These are phyloP conservation scores for Naganishia friedmannii DNA, from an alignment of 768 basidiomycete genomes.

Conservation along the genomic window DNA sequence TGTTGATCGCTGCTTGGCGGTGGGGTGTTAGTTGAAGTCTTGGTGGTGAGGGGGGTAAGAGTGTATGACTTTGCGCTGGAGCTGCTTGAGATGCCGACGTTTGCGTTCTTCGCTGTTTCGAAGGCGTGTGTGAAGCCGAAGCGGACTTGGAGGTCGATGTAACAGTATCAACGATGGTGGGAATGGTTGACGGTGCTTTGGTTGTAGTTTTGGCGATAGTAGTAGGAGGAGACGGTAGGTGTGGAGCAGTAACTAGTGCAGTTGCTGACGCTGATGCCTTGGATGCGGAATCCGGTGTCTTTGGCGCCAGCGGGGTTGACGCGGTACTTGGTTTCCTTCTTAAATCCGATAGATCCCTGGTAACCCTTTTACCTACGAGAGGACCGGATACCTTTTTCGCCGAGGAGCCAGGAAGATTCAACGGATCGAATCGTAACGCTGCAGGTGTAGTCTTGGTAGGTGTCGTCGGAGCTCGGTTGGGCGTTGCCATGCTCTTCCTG, in stretches of 20 bases:
- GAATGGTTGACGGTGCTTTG: background rate
- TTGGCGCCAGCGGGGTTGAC: background rate
- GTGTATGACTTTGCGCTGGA: background rate
- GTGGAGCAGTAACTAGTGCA: background rate
- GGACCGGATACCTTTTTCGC: constrained; percentile 13
- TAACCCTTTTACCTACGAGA: background rate
- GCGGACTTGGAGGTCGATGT: background rate
- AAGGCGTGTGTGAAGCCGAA: background rate
- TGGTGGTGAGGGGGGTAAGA: background rate
- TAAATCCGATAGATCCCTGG: constrained; percentile 10
- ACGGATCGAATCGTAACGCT: constrained; percentile 5
- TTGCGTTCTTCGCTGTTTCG: background rate
- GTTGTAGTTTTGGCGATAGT: too few species aligned
- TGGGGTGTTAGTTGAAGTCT: background rate
- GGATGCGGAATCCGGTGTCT: background rate
- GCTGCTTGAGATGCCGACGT: background rate
- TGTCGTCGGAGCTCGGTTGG: background rate
- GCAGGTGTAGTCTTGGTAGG: background rate
- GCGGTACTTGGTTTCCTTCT: background rate
- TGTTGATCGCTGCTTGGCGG: background rate
- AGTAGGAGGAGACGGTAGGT: background rate
- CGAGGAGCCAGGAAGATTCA: constrained; percentile 14
- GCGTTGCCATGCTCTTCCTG: constrained; percentile 8
- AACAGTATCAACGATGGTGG: background rate
- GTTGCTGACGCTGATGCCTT: background rate